Conservation (phyloP, 208 protist species). For the Trichomonas vaginalis region DNA sequence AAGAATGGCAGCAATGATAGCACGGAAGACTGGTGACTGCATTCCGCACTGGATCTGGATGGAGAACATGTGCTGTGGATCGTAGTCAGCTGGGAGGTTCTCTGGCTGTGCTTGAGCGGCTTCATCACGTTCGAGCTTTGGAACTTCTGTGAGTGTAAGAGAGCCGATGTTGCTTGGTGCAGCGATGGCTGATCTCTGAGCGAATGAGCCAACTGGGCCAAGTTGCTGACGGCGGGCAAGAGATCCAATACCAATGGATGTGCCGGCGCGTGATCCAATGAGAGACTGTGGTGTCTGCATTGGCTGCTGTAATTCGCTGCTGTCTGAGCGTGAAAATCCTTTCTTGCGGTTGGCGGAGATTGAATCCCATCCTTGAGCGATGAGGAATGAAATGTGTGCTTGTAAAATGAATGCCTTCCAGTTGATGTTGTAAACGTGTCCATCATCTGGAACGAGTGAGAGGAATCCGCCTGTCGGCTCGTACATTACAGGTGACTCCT, state of each 20-base stretch:
- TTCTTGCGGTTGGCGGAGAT: background rate
- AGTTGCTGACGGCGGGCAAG: background rate
- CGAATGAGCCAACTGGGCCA: background rate
- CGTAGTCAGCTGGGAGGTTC: background rate
- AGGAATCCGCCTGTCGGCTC: background rate
- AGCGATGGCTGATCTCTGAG: background rate
- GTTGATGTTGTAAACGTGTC: background rate
- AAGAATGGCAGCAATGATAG: background rate
- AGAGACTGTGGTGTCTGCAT: background rate
- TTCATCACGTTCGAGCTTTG: background rate
- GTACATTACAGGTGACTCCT: background rate
- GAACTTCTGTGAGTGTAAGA: background rate
- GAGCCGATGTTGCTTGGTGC: background rate
- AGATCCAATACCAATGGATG: background rate
- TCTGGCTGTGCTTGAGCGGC: background rate
- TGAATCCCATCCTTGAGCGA: background rate
- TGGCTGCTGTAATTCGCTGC: background rate
- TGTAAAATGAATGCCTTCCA: background rate
- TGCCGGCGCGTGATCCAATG: background rate
- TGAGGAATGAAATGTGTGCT: background rate
- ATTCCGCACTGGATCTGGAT: background rate
- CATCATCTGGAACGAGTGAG: background rate
- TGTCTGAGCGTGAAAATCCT: background rate
- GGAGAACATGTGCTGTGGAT: background rate
- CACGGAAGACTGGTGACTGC: background rate